phyloP scores from a whole-genome alignment of 148 eudicot species.

The Tetragonia tetragonoides region DNA sequence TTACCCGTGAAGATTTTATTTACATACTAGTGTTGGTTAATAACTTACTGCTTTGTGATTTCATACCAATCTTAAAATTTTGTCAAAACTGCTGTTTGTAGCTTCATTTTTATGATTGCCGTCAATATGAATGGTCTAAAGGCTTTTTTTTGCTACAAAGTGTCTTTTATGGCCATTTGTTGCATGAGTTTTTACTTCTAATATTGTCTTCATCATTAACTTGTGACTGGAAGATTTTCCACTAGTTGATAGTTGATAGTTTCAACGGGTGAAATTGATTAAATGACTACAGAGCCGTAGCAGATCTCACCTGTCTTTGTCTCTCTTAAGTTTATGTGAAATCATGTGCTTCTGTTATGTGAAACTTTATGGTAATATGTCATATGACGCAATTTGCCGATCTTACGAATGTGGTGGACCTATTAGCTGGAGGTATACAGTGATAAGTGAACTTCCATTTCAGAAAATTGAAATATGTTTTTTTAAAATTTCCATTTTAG shows the following conservation, averaged over 20 bases:
- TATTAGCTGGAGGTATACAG: no score
- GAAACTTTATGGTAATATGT: not conserved
- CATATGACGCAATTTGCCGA: not conserved
- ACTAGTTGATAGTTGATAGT: not conserved
- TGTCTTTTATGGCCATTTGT: not conserved
- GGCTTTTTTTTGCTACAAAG: not conserved
- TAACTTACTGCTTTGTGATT: not conserved
- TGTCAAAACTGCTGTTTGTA: not conserved
- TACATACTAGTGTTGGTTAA: not conserved
- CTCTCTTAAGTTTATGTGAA: not conserved
- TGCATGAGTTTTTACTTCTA: not conserved
- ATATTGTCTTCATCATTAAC: not conserved
- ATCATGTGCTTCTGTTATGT: not conserved
- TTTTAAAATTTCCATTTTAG: not conserved
- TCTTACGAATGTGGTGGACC: no score
- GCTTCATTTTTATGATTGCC: not conserved
- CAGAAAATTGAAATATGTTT: not conserved
- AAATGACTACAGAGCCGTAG: not conserved
- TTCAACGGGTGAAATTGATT: not conserved
- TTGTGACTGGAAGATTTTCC: not conserved
- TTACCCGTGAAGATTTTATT: not conserved
- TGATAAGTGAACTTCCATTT: not conserved
- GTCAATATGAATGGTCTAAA: not conserved
- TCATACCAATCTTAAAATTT: not conserved
- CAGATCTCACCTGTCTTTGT: not conserved